Evolutionary conservation across 768 basidiomycete species (phyloP), one percentile per base, ranked within the genome.

Genomic region (Dentipellis sp.): DNA sequence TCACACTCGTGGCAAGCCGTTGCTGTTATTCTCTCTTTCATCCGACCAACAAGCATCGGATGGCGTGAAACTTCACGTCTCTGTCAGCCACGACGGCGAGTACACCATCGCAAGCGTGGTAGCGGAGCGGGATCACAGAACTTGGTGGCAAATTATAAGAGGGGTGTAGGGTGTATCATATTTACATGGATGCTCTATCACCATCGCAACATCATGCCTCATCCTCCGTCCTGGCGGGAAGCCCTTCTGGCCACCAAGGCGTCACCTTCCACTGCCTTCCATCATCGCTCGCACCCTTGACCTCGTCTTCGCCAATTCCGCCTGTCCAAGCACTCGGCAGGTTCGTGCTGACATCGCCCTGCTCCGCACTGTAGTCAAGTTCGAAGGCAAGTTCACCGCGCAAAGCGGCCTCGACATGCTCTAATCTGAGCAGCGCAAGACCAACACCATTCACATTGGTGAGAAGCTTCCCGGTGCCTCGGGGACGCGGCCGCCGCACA

Each of bases 21-120:
- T 66, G 9, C 74, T 83, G 11, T 52, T 64, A 23, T 66, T 65
- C 50, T 62, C 58, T 48, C 62, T 65, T 16, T 37, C 53, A 6
- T 35, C 54, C n/a, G 51, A 10, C 39, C 68, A 36, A 21, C 50
- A 49, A 10, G 47, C 47, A 59, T 65, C 54, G 54, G 71, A 34
- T 4, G 38, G 63, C 3, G 76, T 75, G 14, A 63, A 56, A 8
- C 67, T 88, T 16, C 84, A 91, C 63, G 77, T 82, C 22, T 90
- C 87, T 46, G 79, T 88, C 45, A 90, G 87, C 62, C 91, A 93
- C 60, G 91, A 93, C 62, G 87, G 85, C 10, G 86, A 88, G 42
- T 87, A 90, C 65, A 75, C 89, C 12, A 74, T 84, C 55, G 77
- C 87, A 12, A 79, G 80, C 16, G 88, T 93, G 23, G 57, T 86